Percentiles rank a stretch among this genome's conserved stretches.
phyloP scores from a whole-genome alignment of 257 asterid genomes.

The Anisodus acutangulus region DNA sequence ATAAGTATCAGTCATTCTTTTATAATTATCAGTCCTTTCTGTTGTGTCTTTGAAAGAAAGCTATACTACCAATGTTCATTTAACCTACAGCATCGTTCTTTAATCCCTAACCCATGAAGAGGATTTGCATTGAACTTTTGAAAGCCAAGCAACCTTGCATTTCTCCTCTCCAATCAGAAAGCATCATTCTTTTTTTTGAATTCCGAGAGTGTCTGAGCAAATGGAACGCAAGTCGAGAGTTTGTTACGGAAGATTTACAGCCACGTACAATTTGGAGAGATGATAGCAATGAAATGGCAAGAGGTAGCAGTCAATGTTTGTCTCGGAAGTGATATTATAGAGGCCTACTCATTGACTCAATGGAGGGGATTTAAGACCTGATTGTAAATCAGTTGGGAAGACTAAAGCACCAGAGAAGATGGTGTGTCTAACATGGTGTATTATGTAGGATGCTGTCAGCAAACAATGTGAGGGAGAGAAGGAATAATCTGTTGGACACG shows the following conservation, averaged over 20 bases:
- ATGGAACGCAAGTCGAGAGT: not conserved
- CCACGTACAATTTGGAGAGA: not conserved
- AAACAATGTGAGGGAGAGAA: not conserved
- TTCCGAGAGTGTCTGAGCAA: not conserved
- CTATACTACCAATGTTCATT: not conserved
- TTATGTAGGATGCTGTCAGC: not conserved
- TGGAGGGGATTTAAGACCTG: not conserved
- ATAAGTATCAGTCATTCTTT: not conserved
- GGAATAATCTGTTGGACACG: not conserved
- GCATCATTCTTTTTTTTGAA: not conserved
- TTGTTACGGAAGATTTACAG: not conserved
- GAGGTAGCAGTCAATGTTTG: not conserved
- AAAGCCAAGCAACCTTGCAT: not conserved
- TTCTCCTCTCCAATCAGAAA: not conserved
- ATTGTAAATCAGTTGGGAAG: not conserved
- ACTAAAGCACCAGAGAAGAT: not conserved
- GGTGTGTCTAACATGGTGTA: not conserved
- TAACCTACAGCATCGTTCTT: not conserved
- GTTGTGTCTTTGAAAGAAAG: not conserved
- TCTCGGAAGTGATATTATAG: not conserved
- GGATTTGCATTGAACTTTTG: not conserved
- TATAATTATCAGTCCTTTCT: not conserved
- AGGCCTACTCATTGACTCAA: not conserved
- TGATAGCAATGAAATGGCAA: slow-evolving; percentile 2
- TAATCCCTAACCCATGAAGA: not conserved